Conservation (phyloP, 1,284 basidiomycete genomes). For the Ganoderma resinaceum region DNA sequence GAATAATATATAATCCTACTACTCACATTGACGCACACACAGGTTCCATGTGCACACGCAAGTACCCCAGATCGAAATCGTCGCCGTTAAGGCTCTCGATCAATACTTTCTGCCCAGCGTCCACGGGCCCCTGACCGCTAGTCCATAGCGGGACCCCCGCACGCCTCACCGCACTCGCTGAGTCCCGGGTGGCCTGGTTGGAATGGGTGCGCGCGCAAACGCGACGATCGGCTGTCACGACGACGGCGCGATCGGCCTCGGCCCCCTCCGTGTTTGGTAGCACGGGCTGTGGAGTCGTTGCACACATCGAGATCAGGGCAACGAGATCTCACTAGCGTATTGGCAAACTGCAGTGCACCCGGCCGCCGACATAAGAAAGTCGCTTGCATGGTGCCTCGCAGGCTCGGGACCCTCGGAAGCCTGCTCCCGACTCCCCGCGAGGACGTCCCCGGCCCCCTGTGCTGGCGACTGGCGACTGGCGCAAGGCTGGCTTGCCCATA, state of each 20-base stretch:
- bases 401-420: not conserved
- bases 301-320: not conserved
- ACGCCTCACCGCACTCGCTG: not conserved
- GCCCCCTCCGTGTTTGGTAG: not conserved
- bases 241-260: not conserved
- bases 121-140: not conserved
- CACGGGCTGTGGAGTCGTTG: not conserved
- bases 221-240: not conserved
- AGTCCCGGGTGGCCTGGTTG: too few species aligned
- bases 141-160: not conserved
- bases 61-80: not conserved
- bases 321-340: not conserved
- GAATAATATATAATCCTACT: not conserved
- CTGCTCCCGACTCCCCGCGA: not conserved
- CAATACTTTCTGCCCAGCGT: not conserved
- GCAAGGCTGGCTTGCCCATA: not conserved
- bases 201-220: too few species aligned
- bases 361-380: too few species aligned
- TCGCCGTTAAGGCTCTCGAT: not conserved
- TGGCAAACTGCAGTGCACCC: too few species aligned
- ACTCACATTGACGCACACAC: too few species aligned
- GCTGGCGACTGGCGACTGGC: too few species aligned
- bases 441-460: not conserved
- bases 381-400: not conserved
- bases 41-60: not conserved